phyloP scores from a whole-genome alignment of 83 land plant genomes.

The Thuja plicata region DNA sequence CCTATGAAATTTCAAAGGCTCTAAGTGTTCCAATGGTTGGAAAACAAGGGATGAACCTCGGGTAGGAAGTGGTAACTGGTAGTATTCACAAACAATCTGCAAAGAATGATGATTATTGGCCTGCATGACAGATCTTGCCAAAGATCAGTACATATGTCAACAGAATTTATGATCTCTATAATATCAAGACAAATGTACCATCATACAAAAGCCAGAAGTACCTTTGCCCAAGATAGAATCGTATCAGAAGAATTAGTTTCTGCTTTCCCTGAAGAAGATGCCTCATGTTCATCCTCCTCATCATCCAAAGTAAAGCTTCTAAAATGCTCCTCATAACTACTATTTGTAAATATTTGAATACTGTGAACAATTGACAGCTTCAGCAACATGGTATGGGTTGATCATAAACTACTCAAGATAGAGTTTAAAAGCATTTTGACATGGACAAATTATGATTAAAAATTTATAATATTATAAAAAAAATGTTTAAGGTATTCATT shows the following conservation, averaged over 20 bases:
- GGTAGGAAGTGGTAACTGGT: conserved; percentile 34
- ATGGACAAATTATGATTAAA: not conserved
- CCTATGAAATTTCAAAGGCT: conserved; percentile 62
- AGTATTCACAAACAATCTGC: conserved; percentile 62
- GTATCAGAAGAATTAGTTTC: conserved; percentile 34
- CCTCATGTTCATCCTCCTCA: conserved; percentile 51
- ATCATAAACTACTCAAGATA: not conserved
- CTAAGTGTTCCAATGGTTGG: conserved; percentile 66
- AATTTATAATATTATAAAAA: not conserved
- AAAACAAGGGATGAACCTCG: conserved; percentile 58
- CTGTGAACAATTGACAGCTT: not conserved
- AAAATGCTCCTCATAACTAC: not conserved
- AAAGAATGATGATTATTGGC: conserved; percentile 53
- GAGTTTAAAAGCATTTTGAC: not conserved
- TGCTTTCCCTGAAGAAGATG: conserved; percentile 56
- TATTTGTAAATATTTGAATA: not conserved
- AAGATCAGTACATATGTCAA: not conserved
- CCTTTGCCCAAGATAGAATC: conserved; percentile 80
- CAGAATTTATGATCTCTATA: not conserved
- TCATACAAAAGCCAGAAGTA: not conserved
- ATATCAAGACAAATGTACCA: not conserved
- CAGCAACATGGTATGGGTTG: not conserved
- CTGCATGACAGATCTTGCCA: conserved; percentile 25
- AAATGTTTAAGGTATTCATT: not conserved
- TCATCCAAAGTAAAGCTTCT: conserved; percentile 13